Evolutionary conservation across 2,329 filamentous ascomycete genomes (phyloP).

Genomic region (Fonsecaea monophora): DNA sequence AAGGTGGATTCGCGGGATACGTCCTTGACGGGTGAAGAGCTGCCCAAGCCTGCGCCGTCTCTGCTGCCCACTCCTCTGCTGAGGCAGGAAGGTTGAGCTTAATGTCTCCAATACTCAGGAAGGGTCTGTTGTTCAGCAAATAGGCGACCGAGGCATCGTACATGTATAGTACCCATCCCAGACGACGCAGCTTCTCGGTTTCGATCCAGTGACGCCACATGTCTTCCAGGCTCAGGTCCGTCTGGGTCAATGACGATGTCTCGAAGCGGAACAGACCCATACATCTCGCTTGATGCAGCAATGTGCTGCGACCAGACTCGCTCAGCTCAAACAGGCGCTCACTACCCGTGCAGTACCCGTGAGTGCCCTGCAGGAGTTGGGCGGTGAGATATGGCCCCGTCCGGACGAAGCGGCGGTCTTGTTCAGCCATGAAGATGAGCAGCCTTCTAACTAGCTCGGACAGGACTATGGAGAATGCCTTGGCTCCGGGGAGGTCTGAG

Average conservation of each 20-base stretch:
- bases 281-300: conserved; percentile 16
- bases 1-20: background rate
- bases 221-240: background rate
- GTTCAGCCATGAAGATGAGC: conserved; percentile 22
- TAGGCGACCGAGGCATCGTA: conserved; percentile 17
- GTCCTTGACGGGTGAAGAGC: background rate
- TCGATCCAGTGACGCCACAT: conserved; percentile 12
- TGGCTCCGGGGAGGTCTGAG: conserved; percentile 1
- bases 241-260: background rate
- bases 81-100: conserved; percentile 8
- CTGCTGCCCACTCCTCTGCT: conserved; percentile 1
- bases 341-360: conserved; percentile 23
- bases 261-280: conserved; percentile 15
- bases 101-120: conserved; percentile 5
- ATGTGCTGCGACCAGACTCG: conserved; percentile 1
- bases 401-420: conserved; percentile 19
- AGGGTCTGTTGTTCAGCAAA: conserved; percentile 18
- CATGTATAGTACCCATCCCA: conserved; percentile 23
- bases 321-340: conserved; percentile 20
- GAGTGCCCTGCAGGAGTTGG: conserved; percentile 13
- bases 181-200: conserved; percentile 4
- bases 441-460: conserved; percentile 19
- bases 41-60: conserved; percentile 17
- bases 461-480: conserved; percentile 13
- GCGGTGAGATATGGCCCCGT: conserved; percentile 14